Evolutionary conservation across 805 yeast genomes (phyloP).

Genomic region (Candida loeiensis): DNA sequence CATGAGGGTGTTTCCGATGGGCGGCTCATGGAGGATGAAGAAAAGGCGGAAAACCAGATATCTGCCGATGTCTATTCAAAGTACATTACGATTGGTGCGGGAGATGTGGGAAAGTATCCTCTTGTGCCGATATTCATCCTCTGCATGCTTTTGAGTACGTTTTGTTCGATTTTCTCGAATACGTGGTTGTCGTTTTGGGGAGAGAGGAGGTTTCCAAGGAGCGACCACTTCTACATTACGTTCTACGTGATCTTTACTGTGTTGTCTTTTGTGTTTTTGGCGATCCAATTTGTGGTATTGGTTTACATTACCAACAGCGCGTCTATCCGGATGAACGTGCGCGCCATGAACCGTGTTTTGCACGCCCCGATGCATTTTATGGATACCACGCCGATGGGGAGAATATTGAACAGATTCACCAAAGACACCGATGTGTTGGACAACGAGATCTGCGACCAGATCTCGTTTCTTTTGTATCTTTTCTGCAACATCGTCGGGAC

Average conservation of each 20-base stretch:
- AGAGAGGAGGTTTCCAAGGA: slow-evolving; percentile 45
- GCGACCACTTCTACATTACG: slow-evolving; percentile 67
- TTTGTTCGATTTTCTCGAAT: slow-evolving; percentile 56
- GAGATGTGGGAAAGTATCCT: background rate
- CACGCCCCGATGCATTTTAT: slow-evolving; percentile 80
- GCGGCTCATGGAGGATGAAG: slow-evolving; percentile 1
- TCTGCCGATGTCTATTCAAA: slow-evolving; percentile 29
- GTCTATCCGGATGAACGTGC: slow-evolving; percentile 54
- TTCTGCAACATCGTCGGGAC: slow-evolving; percentile 57
- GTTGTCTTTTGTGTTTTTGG: slow-evolving; percentile 42
- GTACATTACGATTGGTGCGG: slow-evolving; percentile 11
- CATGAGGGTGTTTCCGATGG: background rate
- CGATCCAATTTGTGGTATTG: slow-evolving; percentile 41
- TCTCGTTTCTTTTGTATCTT: slow-evolving; percentile 57
- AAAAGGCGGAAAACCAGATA: slow-evolving; percentile 16
- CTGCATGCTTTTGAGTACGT: slow-evolving; percentile 39
- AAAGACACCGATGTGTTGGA: slow-evolving; percentile 84
- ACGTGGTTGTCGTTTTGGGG: slow-evolving; percentile 88
- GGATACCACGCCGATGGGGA: slow-evolving; percentile 88
- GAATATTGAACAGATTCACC: slow-evolving; percentile 80
- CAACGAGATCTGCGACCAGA: slow-evolving; percentile 69
- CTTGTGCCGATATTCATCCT: slow-evolving; percentile 18
- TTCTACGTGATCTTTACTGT: slow-evolving; percentile 61
- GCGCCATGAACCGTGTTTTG: slow-evolving; percentile 58
- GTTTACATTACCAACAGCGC: slow-evolving; percentile 51